Percentiles rank a stretch among this genome's conserved stretches.
phyloP scores from a whole-genome alignment of 2,329 filamentous ascomycete species.

The Colletotrichum spinosum region DNA sequence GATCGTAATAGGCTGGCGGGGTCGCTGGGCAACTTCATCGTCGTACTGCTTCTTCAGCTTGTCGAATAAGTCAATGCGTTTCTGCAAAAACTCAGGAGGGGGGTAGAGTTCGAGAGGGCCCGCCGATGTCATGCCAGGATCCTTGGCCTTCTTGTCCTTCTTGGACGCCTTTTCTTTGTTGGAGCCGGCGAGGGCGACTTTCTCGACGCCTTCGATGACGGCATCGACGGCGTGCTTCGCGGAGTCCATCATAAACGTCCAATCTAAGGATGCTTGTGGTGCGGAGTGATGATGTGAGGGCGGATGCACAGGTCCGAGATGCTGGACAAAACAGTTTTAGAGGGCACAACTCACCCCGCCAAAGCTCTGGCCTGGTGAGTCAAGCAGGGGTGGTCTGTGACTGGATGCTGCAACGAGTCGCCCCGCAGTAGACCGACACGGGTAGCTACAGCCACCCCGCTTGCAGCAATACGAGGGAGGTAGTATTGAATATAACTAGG shows the following conservation, averaged over 20 bases:
- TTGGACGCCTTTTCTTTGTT: slow-evolving; percentile 59
- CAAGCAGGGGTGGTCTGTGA: too few species aligned
- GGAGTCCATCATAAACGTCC: slow-evolving; percentile 55
- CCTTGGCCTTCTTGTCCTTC: slow-evolving; percentile 61
- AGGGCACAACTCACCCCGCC: too few species aligned
- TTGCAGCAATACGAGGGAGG: too few species aligned
- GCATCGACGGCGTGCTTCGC: slow-evolving; percentile 60
- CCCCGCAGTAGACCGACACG: too few species aligned
- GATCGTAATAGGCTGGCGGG: slow-evolving; percentile 79
- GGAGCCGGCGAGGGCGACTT: slow-evolving; percentile 64
- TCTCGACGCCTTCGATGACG: slow-evolving; percentile 69
- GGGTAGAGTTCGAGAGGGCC: slow-evolving; percentile 62
- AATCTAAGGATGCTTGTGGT: slow-evolving; percentile 14
- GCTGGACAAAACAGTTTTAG: too few species aligned
- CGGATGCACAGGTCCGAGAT: too few species aligned
- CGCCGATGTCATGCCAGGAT: slow-evolving; percentile 48
- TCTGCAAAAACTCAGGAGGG: slow-evolving; percentile 81
- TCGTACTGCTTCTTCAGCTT: slow-evolving; percentile 87
- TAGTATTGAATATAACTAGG: too few species aligned
- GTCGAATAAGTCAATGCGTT: slow-evolving; percentile 89
- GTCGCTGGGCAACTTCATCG: slow-evolving; percentile 77
- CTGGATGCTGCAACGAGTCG: too few species aligned
- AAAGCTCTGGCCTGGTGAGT: too few species aligned
- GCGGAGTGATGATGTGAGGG: slow-evolving; percentile 10
- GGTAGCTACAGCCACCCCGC: too few species aligned